A percentile compares a stretch with the other conserved stretches of the same genome.
Conservation (phyloP, 352 stramenopile genomes). For the Phytophthora cryptogea region DNA sequence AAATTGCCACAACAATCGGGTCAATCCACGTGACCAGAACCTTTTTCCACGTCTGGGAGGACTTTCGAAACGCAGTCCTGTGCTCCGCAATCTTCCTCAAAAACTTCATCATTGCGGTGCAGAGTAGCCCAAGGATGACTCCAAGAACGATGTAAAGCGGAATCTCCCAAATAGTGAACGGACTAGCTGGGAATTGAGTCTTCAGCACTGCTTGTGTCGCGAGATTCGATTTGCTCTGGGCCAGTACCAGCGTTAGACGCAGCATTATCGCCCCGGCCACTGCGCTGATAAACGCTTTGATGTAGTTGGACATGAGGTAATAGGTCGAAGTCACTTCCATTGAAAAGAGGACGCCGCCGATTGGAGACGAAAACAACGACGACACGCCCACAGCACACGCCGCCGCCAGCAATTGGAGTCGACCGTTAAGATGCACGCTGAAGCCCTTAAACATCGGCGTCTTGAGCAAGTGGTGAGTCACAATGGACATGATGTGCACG, state of each 20-base stretch:
- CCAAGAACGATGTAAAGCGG: conserved; percentile 70
- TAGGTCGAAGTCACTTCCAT: conserved; percentile 93
- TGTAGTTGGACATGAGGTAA: conserved; percentile 91
- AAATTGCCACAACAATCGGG: conserved; percentile 60
- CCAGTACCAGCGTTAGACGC: conserved; percentile 64
- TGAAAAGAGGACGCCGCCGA: conserved; percentile 94
- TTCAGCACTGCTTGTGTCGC: conserved; percentile 53
- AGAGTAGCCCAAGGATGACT: conserved; percentile 56
- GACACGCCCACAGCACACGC: conserved; percentile 93
- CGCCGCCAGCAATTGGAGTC: conserved; percentile 89
- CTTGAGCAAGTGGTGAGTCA: conserved; percentile 91
- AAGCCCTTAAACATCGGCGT: conserved; percentile 74
- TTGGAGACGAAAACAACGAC: conserved; percentile 92
- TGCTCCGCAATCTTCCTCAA: conserved; percentile 60
- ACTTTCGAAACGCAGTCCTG: conserved; percentile 38
- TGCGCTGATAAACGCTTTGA: conserved; percentile 88
- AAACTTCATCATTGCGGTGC: conserved; percentile 60
- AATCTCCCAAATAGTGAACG: conserved; percentile 77
- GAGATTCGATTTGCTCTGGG: conserved; percentile 58
- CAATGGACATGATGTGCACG: conserved; percentile 96
- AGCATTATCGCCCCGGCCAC: conserved; percentile 80
- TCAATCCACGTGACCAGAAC: conserved; percentile 68
- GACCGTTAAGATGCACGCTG: conserved; percentile 73
- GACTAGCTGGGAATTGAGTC: conserved; percentile 50
- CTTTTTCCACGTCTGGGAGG: conserved; percentile 53